Conservation (phyloP, 139 green algal species). For the Micractinium conductrix region DNA sequence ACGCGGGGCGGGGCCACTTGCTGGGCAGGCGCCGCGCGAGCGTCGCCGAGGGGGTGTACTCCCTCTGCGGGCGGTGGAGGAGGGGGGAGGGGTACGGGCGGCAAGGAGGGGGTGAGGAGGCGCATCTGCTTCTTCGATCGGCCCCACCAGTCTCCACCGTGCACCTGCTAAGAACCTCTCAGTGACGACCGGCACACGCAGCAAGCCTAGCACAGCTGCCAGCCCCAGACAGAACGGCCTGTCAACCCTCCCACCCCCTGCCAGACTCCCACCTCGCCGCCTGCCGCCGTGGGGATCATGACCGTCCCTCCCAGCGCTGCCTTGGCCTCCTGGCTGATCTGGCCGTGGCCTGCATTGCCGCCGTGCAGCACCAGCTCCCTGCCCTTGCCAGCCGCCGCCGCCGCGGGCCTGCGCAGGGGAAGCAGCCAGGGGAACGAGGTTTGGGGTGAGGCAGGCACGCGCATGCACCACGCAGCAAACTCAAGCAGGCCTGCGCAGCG, state of each 20-base stretch:
- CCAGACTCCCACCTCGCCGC: constrained; percentile 34
- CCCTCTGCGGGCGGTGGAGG: constrained; percentile 52
- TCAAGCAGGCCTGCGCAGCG: no score
- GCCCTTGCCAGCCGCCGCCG: background rate
- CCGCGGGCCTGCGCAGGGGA: constrained; percentile 16
- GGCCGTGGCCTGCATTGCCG: background rate
- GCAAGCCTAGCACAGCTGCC: no score
- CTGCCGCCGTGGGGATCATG: constrained; percentile 55
- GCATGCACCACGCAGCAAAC: no score
- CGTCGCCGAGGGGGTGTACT: constrained; percentile 68
- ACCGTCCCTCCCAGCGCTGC: constrained; percentile 38
- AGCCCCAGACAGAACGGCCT: no score
- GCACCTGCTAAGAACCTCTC: no score
- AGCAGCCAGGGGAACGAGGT: background rate
- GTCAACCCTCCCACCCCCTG: no score
- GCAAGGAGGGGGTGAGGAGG: no score
- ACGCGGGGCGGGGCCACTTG: constrained; percentile 93
- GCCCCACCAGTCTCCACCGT: no score
- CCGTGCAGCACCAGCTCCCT: constrained; percentile 40
- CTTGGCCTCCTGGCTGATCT: constrained; percentile 38
- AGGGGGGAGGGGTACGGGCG: no score
- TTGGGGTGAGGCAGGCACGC: no score
- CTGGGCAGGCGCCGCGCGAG: constrained; percentile 72
- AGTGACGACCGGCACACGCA: no score
- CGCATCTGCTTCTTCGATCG: no score